phyloP scores from a whole-genome alignment of 129 eudicot genomes.

The Dittrichia graveolens region DNA sequence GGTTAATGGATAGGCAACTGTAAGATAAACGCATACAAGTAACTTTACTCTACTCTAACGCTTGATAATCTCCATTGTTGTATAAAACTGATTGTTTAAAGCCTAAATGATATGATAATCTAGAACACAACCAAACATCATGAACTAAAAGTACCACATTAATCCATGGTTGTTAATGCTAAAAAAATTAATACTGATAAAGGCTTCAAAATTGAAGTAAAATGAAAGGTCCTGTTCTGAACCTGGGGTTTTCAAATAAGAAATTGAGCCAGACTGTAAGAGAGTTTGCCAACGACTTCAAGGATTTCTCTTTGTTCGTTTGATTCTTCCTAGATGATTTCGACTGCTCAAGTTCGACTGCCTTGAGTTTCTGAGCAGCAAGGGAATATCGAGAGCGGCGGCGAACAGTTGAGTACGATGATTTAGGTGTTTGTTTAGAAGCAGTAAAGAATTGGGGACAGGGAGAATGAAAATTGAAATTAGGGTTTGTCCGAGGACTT shows the following conservation, averaged over 20 bases:
- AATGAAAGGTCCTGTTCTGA: background rate
- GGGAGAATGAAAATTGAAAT: slow-evolving; percentile 31
- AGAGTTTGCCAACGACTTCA: slow-evolving; percentile 70
- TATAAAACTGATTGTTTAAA: background rate
- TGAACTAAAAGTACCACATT: background rate
- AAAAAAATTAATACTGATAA: background rate
- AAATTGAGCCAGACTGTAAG: slow-evolving; percentile 94
- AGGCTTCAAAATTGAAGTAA: background rate
- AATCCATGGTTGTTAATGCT: background rate
- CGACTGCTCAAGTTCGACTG: slow-evolving; percentile 71
- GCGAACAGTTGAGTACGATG: slow-evolving; percentile 37
- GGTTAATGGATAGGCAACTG: too few species aligned
- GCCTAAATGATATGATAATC: background rate
- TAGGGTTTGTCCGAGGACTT: slow-evolving; percentile 31
- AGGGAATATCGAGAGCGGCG: slow-evolving; percentile 34
- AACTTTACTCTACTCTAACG: background rate
- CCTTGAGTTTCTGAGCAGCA: slow-evolving; percentile 57
- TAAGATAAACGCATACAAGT: background rate
- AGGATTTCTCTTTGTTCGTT: slow-evolving; percentile 56
- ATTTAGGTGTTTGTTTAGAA: slow-evolving; percentile 57
- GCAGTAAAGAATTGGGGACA: slow-evolving; percentile 63
- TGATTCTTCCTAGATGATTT: slow-evolving; percentile 73
- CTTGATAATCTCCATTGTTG: background rate
- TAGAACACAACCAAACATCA: background rate
- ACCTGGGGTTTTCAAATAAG: slow-evolving; percentile 73